Evolutionary conservation across 495 filamentous ascomycete species (phyloP).

Genomic region (Trichodelitschia bisporula): DNA sequence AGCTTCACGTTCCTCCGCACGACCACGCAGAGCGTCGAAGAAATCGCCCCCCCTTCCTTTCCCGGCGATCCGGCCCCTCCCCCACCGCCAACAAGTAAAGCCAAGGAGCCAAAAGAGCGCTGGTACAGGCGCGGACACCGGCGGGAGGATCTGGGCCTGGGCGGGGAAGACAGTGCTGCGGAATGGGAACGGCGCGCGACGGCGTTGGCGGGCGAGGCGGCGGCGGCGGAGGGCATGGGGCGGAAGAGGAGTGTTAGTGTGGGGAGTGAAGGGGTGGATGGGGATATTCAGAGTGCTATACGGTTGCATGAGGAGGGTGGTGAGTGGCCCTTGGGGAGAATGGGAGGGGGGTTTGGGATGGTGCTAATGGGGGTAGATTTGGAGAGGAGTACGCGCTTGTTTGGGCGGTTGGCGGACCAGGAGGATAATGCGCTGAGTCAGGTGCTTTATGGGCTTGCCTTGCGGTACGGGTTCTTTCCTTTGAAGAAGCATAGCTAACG

Average conservation of each 20-base stretch:
- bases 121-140: constrained; percentile 15
- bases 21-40: constrained; percentile 57
- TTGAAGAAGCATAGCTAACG: not conserved
- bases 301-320: constrained; percentile 67
- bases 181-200: constrained; percentile 81
- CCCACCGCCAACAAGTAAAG: too few species aligned
- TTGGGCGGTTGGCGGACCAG: constrained; percentile 67
- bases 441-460: constrained; percentile 82
- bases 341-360: not conserved
- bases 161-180: constrained; percentile 25
- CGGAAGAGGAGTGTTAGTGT: constrained; percentile 13
- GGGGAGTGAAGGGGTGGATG: constrained; percentile 6
- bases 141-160: constrained; percentile 37
- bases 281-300: constrained; percentile 83
- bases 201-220: constrained; percentile 47
- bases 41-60: constrained; percentile 39
- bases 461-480: constrained; percentile 45
- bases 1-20: constrained; percentile 71
- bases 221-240: constrained; percentile 7
- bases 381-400: constrained; percentile 57
- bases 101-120: constrained; percentile 15
- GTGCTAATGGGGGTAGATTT: constrained; percentile 18
- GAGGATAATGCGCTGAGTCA: constrained; percentile 84
- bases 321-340: too few species aligned
- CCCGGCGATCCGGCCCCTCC: constrained; percentile 5